phyloP scores from a whole-genome alignment of 495 filamentous ascomycete genomes.

The Xeromyces bisporus region DNA sequence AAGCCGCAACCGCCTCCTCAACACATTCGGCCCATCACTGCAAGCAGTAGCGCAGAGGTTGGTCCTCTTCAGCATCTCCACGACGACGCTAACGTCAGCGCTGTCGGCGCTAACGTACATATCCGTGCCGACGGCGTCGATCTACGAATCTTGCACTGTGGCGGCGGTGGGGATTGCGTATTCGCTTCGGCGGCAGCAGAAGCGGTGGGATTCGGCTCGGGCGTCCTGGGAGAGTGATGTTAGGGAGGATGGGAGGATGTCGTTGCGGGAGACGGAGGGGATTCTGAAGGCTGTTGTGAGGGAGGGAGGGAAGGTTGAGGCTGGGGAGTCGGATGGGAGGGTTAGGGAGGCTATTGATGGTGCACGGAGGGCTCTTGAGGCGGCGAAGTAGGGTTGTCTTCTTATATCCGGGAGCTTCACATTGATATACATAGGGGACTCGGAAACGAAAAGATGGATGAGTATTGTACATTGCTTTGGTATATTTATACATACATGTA shows the following conservation, averaged over 20 bases:
- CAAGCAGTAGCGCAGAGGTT: constrained; percentile 68
- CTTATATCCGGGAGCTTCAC: not conserved
- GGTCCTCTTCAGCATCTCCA: constrained; percentile 54
- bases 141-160: constrained; percentile 69
- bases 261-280: constrained; percentile 52
- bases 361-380: constrained; percentile 38
- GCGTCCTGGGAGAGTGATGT: constrained; percentile 59
- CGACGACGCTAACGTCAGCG: constrained; percentile 41
- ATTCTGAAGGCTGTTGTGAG: constrained; percentile 40
- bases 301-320: constrained; percentile 21
- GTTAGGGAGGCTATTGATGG: constrained; percentile 34
- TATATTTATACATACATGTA: no score
- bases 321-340: constrained; percentile 23
- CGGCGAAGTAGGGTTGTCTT: constrained; percentile 11
- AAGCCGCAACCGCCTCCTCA: constrained; percentile 37
- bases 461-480: no score
- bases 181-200: constrained; percentile 59
- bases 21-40: constrained; percentile 50
- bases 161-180: constrained; percentile 61
- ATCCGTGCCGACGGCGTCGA: constrained; percentile 31
- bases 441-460: not conserved
- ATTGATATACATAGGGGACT: not conserved
- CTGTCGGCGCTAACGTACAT: constrained; percentile 55
- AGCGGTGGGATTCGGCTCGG: constrained; percentile 56
- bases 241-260: constrained; percentile 61